A percentile compares a stretch with the other conserved stretches of the same genome.
phyloP scores from a whole-genome alignment of 2,329 filamentous ascomycete species.

The Penicillium sp. region DNA sequence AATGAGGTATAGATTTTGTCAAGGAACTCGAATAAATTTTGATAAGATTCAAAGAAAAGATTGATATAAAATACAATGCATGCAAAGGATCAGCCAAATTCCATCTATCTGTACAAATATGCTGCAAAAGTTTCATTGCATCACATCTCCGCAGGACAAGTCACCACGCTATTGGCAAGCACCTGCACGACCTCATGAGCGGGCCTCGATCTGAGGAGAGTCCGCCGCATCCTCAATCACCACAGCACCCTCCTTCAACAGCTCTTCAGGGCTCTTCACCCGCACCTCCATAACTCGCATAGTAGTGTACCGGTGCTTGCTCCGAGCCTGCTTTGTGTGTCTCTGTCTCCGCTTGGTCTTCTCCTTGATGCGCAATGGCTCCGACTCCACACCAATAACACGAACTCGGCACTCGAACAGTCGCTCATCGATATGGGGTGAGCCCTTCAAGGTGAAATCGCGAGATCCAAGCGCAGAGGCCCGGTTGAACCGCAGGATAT shows the following conservation, averaged over 20 bases:
- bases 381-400: constrained; percentile 80
- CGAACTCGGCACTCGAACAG: constrained; percentile 83
- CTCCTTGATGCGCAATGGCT: constrained; percentile 73
- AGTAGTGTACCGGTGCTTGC: constrained; percentile 89
- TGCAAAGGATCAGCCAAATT: constrained; percentile 24
- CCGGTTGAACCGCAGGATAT: constrained; percentile 83
- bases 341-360: constrained; percentile 77
- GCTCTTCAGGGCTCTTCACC: constrained; percentile 59
- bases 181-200: constrained; percentile 18
- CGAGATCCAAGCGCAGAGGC: constrained; percentile 79
- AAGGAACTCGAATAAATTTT: not conserved
- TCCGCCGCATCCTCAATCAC: constrained; percentile 32
- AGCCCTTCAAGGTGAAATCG: constrained; percentile 84
- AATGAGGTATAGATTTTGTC: not conserved
- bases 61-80: constrained; percentile 35
- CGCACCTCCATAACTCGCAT: constrained; percentile 80
- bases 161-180: not conserved
- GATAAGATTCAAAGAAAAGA: not conserved
- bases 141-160: constrained; percentile 16
- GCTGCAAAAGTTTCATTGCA: constrained; percentile 21
- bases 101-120: constrained; percentile 37
- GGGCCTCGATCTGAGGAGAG: constrained; percentile 23
- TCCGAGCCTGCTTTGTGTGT: constrained; percentile 71
- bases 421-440: constrained; percentile 77
- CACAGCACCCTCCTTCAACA: constrained; percentile 46